Base-by-base conservation (phyloP, 108 stramenopile genomes). In the Discostella stelligeroides region DNA sequence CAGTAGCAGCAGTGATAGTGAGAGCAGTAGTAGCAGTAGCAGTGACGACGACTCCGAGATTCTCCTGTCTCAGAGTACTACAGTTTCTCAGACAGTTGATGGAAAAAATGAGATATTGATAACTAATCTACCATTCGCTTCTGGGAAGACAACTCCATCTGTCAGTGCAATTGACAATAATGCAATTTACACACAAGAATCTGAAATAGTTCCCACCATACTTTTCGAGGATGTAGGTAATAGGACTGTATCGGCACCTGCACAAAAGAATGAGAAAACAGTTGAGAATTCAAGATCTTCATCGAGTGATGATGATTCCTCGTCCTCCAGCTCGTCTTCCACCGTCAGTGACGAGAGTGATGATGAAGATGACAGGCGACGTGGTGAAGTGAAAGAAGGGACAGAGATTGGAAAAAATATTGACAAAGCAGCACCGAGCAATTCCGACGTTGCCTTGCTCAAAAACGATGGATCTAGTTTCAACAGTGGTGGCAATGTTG, bases 101-200 rank as follows among this genome's bases (percentile, higher is more conserved):
- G n/a, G n/a, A n/a, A n/a, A n/a, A n/a, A n/a, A n/a, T n/a, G n/a
- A n/a, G n/a, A n/a, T n/a, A n/a, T n/a, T n/a, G n/a, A n/a, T 1
- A 8, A 24, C 49, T 25, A 50, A 24, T 24, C 8, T 50, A 50
- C 13, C 49, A 50, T n/a, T 49, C 13, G 23, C 23, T 21, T 24
- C 49, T 11, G 49, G 18, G 25, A 56, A 56, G 28, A 29, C 55
- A 56, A 27, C 55, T 14, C 28, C 25, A 0, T 17, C 27, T n/a
- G 28, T 37, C 55, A 56, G 28, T 29, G 29, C 15, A 9, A 13
- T 28, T 37, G 17, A 34, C 55, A 56, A 13, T 29, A 14, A 56
- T 37, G 28, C 25, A 56, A 56, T 56, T 28, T 56, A 30, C 34
- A 56, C 55, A 14, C 55, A 56, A 56, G 55, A 56, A 56, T 56